phyloP scores from a whole-genome alignment of 345 rosid species.

The Dovyalis caffra region DNA sequence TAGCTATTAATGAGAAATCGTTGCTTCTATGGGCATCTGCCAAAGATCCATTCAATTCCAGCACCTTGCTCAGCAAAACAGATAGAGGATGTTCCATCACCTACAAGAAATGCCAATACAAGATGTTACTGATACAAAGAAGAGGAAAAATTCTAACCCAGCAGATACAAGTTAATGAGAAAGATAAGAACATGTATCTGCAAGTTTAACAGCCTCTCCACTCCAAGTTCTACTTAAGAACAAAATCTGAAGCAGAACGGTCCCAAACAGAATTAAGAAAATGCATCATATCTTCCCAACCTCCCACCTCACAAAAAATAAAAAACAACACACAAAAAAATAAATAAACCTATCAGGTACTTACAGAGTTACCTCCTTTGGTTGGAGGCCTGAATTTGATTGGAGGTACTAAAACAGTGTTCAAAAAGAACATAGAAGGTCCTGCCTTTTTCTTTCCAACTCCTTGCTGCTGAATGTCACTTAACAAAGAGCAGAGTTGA shows the following conservation, averaged over 20 bases:
- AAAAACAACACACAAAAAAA: too few relatives aligned
- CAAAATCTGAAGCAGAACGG: neutral
- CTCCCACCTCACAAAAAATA: too few relatives aligned
- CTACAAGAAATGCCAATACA: conserved; percentile 32
- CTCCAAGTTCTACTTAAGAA: neutral
- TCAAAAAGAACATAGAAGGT: conserved; percentile 72
- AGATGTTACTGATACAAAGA: neutral
- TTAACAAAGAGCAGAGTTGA: conserved; percentile 69
- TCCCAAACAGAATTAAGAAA: neutral
- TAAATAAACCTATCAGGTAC: conserved; percentile 25
- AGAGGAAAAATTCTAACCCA: neutral
- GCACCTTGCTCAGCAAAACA: conserved; percentile 64
- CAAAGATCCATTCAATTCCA: conserved; percentile 59
- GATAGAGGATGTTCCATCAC: conserved; percentile 96
- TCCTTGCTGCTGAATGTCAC: conserved; percentile 66
- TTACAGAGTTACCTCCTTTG: conserved; percentile 85
- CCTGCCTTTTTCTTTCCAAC: conserved; percentile 41
- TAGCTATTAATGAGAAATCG: conserved; percentile 36
- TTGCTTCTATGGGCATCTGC: conserved; percentile 57
- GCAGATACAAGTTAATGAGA: neutral
- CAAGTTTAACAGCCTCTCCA: neutral
- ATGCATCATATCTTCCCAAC: too few relatives aligned
- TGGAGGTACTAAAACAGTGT: conserved; percentile 80
- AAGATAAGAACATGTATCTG: neutral
- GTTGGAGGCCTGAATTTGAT: conserved; percentile 85